Conservation (phyloP, 345 rosid genomes). For the Dipteronia sinensis region DNA sequence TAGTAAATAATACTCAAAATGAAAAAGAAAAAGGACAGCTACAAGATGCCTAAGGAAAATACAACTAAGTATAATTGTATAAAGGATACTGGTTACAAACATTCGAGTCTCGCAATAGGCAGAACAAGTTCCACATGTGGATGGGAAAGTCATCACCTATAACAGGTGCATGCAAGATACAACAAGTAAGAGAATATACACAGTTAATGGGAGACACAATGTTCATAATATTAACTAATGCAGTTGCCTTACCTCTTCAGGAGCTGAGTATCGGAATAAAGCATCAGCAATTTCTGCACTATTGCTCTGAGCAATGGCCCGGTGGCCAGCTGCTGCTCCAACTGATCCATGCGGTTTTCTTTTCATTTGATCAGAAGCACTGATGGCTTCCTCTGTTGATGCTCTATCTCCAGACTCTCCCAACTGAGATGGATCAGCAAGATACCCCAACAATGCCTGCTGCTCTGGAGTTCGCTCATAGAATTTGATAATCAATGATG, state of each 20-base stretch:
- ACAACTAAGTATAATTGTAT: neutral
- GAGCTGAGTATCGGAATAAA: slow-evolving; percentile 76
- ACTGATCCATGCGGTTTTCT: slow-evolving; percentile 71
- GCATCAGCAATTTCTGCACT: slow-evolving; percentile 78
- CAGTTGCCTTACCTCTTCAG: slow-evolving; percentile 70
- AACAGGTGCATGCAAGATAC: neutral
- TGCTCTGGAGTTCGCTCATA: slow-evolving; percentile 89
- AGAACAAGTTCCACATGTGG: slow-evolving; percentile 58
- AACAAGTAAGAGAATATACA: neutral
- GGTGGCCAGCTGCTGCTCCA: slow-evolving; percentile 85
- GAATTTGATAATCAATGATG: slow-evolving; percentile 66
- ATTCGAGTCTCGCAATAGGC: slow-evolving; percentile 57
- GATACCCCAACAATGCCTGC: slow-evolving; percentile 75
- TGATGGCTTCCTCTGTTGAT: slow-evolving; percentile 32
- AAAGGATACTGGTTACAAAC: slow-evolving; percentile 67
- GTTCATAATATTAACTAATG: neutral
- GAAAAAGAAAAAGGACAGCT: neutral
- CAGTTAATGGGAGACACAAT: neutral
- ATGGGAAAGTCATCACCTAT: slow-evolving; percentile 68
- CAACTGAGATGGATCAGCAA: slow-evolving; percentile 51
- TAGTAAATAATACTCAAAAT: neutral
- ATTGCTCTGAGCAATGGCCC: slow-evolving; percentile 87
- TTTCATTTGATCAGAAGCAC: slow-evolving; percentile 33
- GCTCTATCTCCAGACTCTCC: slow-evolving; percentile 39
- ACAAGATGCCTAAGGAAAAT: neutral